These are phyloP conservation scores for Calonectria hongkongensis DNA, from an alignment of 2,329 filamentous ascomycete genomes.

Conservation along the genomic window DNA sequence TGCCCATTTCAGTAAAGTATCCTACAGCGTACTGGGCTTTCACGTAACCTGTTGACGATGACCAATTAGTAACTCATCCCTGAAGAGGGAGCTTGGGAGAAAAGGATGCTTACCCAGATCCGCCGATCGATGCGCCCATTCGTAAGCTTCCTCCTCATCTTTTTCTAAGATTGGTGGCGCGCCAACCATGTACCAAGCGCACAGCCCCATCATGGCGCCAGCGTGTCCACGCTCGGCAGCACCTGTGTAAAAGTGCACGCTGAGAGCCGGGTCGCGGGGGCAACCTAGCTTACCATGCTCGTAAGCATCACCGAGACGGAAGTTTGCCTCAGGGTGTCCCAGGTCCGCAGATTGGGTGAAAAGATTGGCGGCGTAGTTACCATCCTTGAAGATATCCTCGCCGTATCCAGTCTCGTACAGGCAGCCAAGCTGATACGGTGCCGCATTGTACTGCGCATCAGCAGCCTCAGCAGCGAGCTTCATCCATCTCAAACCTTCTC, in stretches of 20 bases:
- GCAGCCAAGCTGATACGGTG: constrained; percentile 91
- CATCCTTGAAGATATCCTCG: constrained; percentile 94
- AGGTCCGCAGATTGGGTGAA: constrained; percentile 96
- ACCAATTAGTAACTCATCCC: constrained; percentile 39
- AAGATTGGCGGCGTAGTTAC: constrained; percentile 91
- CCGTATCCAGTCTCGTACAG: constrained; percentile 96
- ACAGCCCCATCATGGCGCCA: constrained; percentile 97
- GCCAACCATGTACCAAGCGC: constrained; percentile 98
- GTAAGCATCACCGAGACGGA: constrained; percentile 95
- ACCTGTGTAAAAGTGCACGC: constrained; percentile 97
- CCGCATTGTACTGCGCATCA: constrained; percentile 92
- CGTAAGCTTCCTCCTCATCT: constrained; percentile 96
- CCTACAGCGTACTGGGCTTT: constrained; percentile 95
- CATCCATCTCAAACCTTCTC: constrained; percentile 96
- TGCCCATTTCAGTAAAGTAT: constrained; percentile 99
- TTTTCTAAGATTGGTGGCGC: constrained; percentile 94
- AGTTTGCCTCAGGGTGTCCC: constrained; percentile 90
- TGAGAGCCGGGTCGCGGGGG: constrained; percentile 92
- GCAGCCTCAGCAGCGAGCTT: constrained; percentile 94
- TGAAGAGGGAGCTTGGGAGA: too few species aligned
- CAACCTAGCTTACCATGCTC: constrained; percentile 93
- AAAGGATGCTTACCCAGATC: constrained; percentile 80
- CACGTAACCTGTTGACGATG: constrained; percentile 70
- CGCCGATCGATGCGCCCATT: constrained; percentile 93
- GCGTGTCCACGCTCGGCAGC: constrained; percentile 90